phyloP scores from a whole-genome alignment of 179 eudicot genomes.

The Kewa caespitosa region DNA sequence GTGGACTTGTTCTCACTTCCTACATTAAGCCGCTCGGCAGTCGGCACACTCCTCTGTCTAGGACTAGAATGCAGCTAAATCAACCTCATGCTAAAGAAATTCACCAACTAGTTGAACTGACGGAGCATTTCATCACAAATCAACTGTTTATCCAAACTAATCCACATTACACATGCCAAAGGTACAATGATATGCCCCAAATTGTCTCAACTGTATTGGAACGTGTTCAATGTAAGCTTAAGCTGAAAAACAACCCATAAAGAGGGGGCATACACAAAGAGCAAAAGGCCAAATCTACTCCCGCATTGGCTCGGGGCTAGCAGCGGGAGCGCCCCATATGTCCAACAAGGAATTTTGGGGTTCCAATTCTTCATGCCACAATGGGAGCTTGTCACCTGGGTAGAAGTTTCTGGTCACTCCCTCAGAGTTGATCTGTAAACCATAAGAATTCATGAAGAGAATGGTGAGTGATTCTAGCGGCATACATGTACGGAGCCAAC shows the following conservation, averaged over 20 bases:
- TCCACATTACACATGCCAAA: background rate
- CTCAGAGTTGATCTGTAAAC: conserved; percentile 77
- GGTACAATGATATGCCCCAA: background rate
- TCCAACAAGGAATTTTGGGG: conserved; percentile 77
- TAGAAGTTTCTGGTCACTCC: conserved; percentile 85
- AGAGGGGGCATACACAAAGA: background rate
- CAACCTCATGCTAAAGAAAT: background rate
- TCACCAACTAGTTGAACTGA: background rate
- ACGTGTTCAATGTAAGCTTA: background rate
- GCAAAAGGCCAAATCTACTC: conserved; percentile 21
- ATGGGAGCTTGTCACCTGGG: conserved; percentile 80
- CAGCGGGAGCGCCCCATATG: conserved; percentile 42
- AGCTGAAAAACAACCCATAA: background rate
- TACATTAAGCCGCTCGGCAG: no score
- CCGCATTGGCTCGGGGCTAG: conserved; percentile 70
- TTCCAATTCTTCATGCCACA: conserved; percentile 93
- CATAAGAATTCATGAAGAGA: background rate
- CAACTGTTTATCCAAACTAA: background rate
- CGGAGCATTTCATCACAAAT: conserved; percentile 4
- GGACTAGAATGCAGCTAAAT: no score
- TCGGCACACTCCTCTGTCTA: no score
- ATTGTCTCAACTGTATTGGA: background rate
- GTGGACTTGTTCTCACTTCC: no score
- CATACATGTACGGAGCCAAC: background rate
- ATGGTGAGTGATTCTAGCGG: conserved; percentile 2